Evolutionary conservation across 176 grass and related monocot species (phyloP).

Genomic region (Rhynchospora tenuis): DNA sequence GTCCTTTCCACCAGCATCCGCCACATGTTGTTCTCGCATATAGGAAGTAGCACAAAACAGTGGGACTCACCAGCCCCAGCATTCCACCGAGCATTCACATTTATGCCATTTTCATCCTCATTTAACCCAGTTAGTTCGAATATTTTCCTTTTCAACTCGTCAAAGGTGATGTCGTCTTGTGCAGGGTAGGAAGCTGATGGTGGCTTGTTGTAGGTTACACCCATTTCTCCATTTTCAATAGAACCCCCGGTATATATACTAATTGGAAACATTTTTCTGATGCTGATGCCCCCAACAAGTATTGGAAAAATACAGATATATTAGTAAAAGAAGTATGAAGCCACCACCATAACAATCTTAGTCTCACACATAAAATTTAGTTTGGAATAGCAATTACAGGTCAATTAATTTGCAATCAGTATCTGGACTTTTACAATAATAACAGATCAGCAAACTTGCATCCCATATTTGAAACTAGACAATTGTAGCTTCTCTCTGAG

Average conservation of each 20-base stretch:
- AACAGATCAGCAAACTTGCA: too few relatives aligned
- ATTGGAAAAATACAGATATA: neutral
- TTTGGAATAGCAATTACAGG: too few relatives aligned
- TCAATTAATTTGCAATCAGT: too few relatives aligned
- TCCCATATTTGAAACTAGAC: too few relatives aligned
- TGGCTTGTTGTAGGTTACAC: neutral
- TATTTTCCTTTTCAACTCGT: neutral
- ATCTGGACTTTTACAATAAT: too few relatives aligned
- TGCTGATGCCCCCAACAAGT: neutral
- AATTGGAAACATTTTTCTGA: neutral
- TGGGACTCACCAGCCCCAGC: neutral
- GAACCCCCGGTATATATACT: conserved; percentile 6
- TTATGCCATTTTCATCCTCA: neutral
- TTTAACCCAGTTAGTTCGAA: neutral
- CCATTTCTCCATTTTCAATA: neutral
- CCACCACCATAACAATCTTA: too few relatives aligned
- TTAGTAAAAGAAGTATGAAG: too few relatives aligned
- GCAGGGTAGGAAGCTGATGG: neutral
- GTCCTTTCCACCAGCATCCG: neutral
- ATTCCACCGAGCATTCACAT: conserved; percentile 7
- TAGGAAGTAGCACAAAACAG: neutral
- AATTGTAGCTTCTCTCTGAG: too few relatives aligned
- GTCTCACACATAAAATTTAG: too few relatives aligned
- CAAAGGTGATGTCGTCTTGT: neutral
- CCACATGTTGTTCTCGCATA: neutral